These are phyloP conservation scores for Erysiphe pulchra DNA, from an alignment of 2,329 filamentous ascomycete genomes.

Conservation along the genomic window DNA sequence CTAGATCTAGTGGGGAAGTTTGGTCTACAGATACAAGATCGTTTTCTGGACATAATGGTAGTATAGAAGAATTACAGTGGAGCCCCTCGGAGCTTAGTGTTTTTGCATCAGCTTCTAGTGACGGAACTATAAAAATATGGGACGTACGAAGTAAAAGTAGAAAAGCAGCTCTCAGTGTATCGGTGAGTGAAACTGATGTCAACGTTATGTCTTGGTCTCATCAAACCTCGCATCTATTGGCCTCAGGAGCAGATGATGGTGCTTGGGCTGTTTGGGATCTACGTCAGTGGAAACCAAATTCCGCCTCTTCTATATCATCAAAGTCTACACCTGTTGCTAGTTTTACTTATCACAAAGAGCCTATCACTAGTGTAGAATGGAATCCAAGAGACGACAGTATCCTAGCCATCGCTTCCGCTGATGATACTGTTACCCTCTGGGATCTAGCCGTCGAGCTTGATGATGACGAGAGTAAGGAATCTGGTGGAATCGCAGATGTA, in stretches of 20 bases:
- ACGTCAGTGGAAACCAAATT: constrained; percentile 64
- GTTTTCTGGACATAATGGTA: no score
- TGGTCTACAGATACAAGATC: no score
- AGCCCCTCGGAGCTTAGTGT: no score
- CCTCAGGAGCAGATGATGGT: constrained; percentile 79
- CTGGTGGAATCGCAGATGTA: constrained; percentile 65
- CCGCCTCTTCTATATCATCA: constrained; percentile 17
- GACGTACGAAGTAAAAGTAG: constrained; percentile 78
- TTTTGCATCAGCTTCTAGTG: constrained; percentile 79
- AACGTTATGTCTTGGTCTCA: constrained; percentile 94
- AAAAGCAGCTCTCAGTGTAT: constrained; percentile 65
- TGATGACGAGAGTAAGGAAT: constrained; percentile 85
- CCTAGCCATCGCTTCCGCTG: constrained; percentile 70
- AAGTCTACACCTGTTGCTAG: constrained; percentile 65
- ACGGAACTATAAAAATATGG: constrained; percentile 91
- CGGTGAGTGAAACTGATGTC: constrained; percentile 64
- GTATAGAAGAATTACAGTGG: no score
- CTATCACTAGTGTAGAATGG: constrained; percentile 91
- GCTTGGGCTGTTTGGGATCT: constrained; percentile 93
- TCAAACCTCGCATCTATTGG: constrained; percentile 69
- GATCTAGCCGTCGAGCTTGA: constrained; percentile 91
- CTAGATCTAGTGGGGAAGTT: constrained; percentile 61
- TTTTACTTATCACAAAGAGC: constrained; percentile 89
- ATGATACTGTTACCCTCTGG: constrained; percentile 89
- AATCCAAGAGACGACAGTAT: constrained; percentile 94